Evolutionary conservation across 2,329 filamentous ascomycete genomes (phyloP), one percentile per base, ranked within the genome.

Genomic region (Nigrospora oryzae): DNA sequence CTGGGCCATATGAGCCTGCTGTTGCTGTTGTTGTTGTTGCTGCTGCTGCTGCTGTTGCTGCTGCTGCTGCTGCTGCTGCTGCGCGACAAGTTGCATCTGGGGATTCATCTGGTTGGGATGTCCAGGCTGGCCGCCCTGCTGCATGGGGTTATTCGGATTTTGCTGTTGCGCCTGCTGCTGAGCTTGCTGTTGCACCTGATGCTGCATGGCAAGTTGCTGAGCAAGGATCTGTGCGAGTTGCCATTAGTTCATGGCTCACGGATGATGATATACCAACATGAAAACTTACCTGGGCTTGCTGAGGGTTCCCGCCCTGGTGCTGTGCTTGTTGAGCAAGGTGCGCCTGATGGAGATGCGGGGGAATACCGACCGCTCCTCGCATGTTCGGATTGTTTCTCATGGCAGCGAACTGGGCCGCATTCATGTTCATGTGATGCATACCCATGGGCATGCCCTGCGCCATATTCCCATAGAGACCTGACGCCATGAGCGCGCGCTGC

Each of bases 391-490:
- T 53, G 30, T 57, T 60, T 44, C 67, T 63, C 59, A 73, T 65
- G 30, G 73, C 71, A 38, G 72, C 65, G 32, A 76, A 61, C 54
- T 79, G 76, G 47, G 75, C 72, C 17, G 63, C 64, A 39, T 63
- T 75, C 57, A 79, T 71, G 47, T 66, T 63, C 43, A 61, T 63
- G 30, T 70, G 53, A 54, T 61, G 70, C 60, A 81, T 75, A 4
- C 67, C 71, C 58, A 82, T 76, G 33, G 68, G 74, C 54, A 78
- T 74, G 15, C 67, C 66, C 49, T 69, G 70, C 15, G 67, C 66
- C 65, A 82, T 75, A 40, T 73, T 71, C 39, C 62, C 69, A 43
- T 72, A 71, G 45, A 61, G 56, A 46, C 53, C 56, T 45, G 65
- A 75, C 14, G 69, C 67, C 64, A 80, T 68, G 47, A 79, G 61